Conservation (phyloP, 2,329 filamentous ascomycete species). For the Cladorrhinum sp. region DNA sequence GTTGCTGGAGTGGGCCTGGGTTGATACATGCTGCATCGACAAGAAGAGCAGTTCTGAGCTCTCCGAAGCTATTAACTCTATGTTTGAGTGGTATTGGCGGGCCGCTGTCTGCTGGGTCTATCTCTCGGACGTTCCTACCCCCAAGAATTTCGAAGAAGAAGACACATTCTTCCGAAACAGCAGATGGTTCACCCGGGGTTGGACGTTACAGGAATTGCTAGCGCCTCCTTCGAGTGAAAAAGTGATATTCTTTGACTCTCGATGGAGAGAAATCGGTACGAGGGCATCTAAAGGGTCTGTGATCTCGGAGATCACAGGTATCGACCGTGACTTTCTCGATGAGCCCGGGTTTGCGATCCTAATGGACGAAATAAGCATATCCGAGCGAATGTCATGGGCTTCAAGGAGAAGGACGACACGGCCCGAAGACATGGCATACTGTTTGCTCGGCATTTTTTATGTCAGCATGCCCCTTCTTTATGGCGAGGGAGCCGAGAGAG, state of each 20-base stretch:
- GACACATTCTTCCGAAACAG: background rate
- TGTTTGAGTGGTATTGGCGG: conserved; percentile 25
- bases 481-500: background rate
- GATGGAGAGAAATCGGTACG: conserved; percentile 16
- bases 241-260: conserved; percentile 20
- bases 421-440: background rate
- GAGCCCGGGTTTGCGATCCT: background rate
- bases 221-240: conserved; percentile 4
- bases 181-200: conserved; percentile 25
- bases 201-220: conserved; percentile 27
- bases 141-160: background rate
- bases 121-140: conserved; percentile 18
- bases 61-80: conserved; percentile 16
- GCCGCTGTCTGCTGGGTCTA: conserved; percentile 23
- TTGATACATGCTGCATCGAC: conserved; percentile 31
- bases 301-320: background rate
- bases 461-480: background rate
- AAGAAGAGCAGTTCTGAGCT: conserved; percentile 28
- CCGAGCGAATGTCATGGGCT: background rate
- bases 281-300: background rate
- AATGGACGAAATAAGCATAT: background rate
- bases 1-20: conserved; percentile 15
- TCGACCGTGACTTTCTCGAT: background rate
- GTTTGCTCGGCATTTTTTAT: background rate
- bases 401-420: background rate